phyloP scores from a whole-genome alignment of 345 rosid genomes.

The Populus tremula region DNA sequence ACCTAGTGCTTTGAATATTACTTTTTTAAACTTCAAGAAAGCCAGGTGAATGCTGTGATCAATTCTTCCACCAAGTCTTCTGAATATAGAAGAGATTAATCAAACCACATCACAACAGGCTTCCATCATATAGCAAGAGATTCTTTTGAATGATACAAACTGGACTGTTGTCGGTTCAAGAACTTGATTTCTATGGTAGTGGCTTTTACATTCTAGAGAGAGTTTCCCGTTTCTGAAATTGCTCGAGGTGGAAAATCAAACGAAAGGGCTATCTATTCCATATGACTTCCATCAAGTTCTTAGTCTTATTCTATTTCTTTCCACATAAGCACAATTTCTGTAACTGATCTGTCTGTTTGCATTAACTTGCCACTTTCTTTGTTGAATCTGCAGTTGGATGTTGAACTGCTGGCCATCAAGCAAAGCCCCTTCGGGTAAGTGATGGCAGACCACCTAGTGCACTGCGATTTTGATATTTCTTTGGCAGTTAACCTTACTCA shows the following conservation, averaged over 20 bases:
- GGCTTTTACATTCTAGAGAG: neutral
- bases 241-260: neutral
- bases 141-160: neutral
- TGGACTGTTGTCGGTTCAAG: neutral
- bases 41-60: no score
- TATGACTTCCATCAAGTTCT: neutral
- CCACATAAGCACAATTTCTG: neutral
- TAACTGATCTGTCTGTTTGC: neutral
- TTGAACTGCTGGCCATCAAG: slow-evolving; percentile 81
- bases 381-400: slow-evolving; percentile 62
- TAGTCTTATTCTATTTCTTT: neutral
- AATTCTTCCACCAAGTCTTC: no score
- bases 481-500: neutral
- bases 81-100: neutral
- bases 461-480: neutral
- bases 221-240: neutral
- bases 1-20: no score
- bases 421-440: slow-evolving; percentile 87
- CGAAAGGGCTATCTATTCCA: neutral
- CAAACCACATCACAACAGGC: neutral
- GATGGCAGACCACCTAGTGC: neutral
- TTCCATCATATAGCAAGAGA: neutral
- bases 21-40: no score
- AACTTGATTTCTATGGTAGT: neutral
- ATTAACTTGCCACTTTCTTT: neutral